Evolutionary conservation across 495 filamentous ascomycete genomes (phyloP).

Genomic region (Aspergillus sparsus): DNA sequence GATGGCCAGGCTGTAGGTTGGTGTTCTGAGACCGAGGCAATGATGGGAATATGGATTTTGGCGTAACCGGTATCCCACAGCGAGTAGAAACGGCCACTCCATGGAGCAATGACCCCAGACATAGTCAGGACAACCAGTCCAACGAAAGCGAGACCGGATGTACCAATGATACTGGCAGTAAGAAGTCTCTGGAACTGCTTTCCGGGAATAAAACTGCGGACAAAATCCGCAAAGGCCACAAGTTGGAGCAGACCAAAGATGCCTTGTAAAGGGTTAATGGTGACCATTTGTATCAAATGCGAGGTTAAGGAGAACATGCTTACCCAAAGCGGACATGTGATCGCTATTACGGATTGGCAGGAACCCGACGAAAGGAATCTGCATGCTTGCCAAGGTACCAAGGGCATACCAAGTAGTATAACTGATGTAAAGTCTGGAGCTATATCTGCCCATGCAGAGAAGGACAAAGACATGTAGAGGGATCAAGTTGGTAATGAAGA

Average conservation of each 20-base stretch:
- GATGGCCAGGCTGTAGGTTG: conserved; percentile 99
- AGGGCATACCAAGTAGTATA: conserved; percentile 98
- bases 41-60: conserved; percentile 99
- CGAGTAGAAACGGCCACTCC: conserved; percentile 99
- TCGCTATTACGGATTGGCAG: conserved; percentile 94
- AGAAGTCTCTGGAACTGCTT: conserved; percentile 90
- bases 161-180: conserved; percentile 73
- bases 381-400: conserved; percentile 97
- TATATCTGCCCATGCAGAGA: conserved; percentile 95
- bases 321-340: conserved; percentile 96
- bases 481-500: conserved; percentile 98
- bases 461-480: conserved; percentile 95
- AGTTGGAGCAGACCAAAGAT: conserved; percentile 96
- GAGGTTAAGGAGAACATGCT: conserved; percentile 25
- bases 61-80: conserved; percentile 99
- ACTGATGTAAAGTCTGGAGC: conserved; percentile 88
- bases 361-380: conserved; percentile 99
- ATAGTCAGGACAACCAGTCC: conserved; percentile 81
- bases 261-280: conserved; percentile 49
- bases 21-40: conserved; percentile 98
- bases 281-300: conserved; percentile 14
- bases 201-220: conserved; percentile 81
- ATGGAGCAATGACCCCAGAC: conserved; percentile 90
- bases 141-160: conserved; percentile 71
- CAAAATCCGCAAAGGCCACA: conserved; percentile 88